Conservation (phyloP, 2,329 filamentous ascomycete species). For the Pestalotiopsis sp. region DNA sequence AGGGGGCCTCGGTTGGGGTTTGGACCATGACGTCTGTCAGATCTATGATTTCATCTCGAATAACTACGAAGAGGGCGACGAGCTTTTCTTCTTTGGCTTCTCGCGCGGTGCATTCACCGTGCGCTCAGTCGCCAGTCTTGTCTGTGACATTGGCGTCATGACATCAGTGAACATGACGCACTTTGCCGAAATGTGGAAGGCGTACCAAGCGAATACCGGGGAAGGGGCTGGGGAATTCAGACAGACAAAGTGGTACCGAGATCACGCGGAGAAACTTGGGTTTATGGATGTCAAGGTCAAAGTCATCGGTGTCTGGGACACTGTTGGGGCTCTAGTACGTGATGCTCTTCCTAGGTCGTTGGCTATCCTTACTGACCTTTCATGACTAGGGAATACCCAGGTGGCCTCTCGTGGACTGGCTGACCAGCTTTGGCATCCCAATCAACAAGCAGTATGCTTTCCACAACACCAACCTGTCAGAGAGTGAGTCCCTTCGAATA, state of each 20-base stretch:
- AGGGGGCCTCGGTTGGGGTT: not conserved
- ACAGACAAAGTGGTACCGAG: not conserved
- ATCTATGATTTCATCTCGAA: slow-evolving; percentile 64
- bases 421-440: slow-evolving; percentile 37
- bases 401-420: not conserved
- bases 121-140: slow-evolving; percentile 57
- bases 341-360: not conserved
- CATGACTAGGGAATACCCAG: not conserved
- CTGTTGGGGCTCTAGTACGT: slow-evolving; percentile 37
- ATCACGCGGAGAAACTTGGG: not conserved
- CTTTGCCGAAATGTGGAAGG: slow-evolving; percentile 38
- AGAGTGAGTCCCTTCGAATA: not conserved
- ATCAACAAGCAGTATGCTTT: slow-evolving; percentile 16
- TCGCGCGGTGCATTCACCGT: slow-evolving; percentile 62
- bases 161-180: slow-evolving; percentile 55
- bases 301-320: slow-evolving; percentile 54
- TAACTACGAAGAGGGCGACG: slow-evolving; percentile 62
- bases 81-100: slow-evolving; percentile 60
- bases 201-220: not conserved
- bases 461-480: not conserved
- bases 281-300: slow-evolving; percentile 40
- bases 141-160: slow-evolving; percentile 52
- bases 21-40: slow-evolving; percentile 53
- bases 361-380: not conserved
- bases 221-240: not conserved